Conservation (phyloP, 495 filamentous ascomycete genomes). For the Geopyxis carbonaria region DNA sequence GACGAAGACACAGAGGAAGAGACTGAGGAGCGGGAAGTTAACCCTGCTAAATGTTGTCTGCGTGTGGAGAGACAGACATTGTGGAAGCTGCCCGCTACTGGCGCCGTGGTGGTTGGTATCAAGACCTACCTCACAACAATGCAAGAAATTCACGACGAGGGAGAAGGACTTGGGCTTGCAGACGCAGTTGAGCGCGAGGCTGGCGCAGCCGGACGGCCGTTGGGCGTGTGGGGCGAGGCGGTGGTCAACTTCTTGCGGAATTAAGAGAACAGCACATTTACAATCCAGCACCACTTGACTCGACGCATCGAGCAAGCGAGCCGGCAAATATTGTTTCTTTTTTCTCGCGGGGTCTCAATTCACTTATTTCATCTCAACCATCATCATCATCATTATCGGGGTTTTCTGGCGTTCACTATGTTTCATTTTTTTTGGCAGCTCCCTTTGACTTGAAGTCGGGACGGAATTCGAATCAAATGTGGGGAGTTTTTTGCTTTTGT, state of each 20-base stretch:
- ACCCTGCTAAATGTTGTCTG: constrained; percentile 37
- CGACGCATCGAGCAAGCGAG: too few relatives aligned
- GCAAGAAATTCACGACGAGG: constrained; percentile 43
- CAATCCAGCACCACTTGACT: too few relatives aligned
- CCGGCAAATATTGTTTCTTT: too few relatives aligned
- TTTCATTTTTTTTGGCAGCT: too few relatives aligned
- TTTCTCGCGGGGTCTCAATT: too few relatives aligned
- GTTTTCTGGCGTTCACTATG: too few relatives aligned
- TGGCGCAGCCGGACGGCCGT: constrained; percentile 11
- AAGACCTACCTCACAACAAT: constrained; percentile 67
- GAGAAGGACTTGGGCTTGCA: constrained; percentile 45
- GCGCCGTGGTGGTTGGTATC: constrained; percentile 56
- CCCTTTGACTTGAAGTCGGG: too few relatives aligned
- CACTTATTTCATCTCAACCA: too few relatives aligned
- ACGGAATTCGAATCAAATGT: too few relatives aligned
- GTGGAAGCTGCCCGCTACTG: constrained; percentile 48
- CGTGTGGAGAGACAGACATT: constrained; percentile 64
- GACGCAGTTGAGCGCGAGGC: constrained; percentile 53
- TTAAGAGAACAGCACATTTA: too few relatives aligned
- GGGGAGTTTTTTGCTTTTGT: too few relatives aligned
- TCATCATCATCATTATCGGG: too few relatives aligned
- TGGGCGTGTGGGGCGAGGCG: constrained; percentile 15
- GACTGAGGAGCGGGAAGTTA: constrained; percentile 32
- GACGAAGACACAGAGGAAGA: constrained; percentile 28
- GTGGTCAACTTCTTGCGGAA: constrained; percentile 18